These are phyloP conservation scores for Tillandsia leiboldiana DNA, from an alignment of 176 grass and related monocot species.

Conservation along the genomic window DNA sequence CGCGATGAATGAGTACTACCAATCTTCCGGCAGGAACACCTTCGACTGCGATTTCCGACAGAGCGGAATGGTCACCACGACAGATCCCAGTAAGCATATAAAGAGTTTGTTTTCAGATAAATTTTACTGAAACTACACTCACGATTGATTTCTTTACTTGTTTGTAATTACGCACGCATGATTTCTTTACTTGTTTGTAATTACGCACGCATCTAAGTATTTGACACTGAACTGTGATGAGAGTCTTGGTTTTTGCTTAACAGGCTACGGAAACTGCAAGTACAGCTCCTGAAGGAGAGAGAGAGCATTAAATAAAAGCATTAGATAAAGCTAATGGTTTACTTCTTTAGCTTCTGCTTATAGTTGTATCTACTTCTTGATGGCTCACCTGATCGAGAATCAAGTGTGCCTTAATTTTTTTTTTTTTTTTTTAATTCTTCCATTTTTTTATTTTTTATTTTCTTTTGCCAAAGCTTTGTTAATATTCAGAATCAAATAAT, in stretches of 20 bases:
- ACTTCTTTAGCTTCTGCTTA: neutral
- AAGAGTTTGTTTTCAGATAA: neutral
- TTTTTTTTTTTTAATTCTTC: too few species aligned
- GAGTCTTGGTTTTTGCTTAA: neutral
- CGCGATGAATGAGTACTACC: conserved; percentile 79
- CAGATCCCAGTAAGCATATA: conserved; percentile 60
- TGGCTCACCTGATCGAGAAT: too few species aligned
- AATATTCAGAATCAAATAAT: too few species aligned
- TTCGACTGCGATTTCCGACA: conserved; percentile 63
- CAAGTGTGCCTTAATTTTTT: too few species aligned
- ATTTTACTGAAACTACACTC: too few species aligned
- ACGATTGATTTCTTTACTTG: too few species aligned
- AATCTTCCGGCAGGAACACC: conserved; percentile 32
- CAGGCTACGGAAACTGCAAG: conserved; percentile 53
- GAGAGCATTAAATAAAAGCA: neutral
- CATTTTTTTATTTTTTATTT: too few species aligned
- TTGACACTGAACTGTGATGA: too few species aligned
- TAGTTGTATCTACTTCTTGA: neutral
- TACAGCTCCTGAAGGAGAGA: conserved; percentile 13
- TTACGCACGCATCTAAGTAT: neutral
- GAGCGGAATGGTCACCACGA: conserved; percentile 36
- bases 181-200: neutral
- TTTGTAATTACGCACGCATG: neutral
- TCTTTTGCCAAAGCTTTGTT: too few species aligned
- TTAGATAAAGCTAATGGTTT: neutral